These are phyloP conservation scores for Plantago elongata DNA, from an alignment of 257 asterid genomes.

Conservation along the genomic window DNA sequence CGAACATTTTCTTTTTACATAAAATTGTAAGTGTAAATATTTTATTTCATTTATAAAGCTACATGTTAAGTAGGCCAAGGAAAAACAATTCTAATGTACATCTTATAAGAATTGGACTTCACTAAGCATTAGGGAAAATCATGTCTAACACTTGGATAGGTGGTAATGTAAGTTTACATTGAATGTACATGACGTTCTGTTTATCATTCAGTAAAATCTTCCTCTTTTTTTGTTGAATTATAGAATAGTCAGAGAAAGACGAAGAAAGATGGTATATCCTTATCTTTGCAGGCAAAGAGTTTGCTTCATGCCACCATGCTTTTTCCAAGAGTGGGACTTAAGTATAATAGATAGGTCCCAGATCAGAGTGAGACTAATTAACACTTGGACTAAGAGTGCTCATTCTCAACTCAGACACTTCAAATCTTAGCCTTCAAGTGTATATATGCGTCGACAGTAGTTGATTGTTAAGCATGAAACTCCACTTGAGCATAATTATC, in stretches of 20 bases:
- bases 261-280: conserved; percentile 33
- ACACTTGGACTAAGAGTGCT: conserved; percentile 41
- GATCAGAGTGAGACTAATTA: conserved; percentile 31
- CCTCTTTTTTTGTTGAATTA: too few relatives aligned
- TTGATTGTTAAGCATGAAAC: conserved; percentile 5
- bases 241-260: conserved; percentile 10
- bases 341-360: conserved; percentile 32
- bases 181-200: too few relatives aligned
- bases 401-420: background rate
- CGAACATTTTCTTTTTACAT: too few relatives aligned
- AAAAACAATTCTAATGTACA: too few relatives aligned
- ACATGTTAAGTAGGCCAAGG: too few relatives aligned
- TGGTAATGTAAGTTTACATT: too few relatives aligned
- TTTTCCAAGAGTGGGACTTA: conserved; percentile 33
- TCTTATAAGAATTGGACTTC: too few relatives aligned
- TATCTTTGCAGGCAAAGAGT: conserved; percentile 45
- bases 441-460: background rate
- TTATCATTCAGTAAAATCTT: background rate
- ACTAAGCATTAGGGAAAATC: too few relatives aligned
- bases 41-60: too few relatives aligned
- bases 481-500: background rate
- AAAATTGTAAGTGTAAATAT: too few relatives aligned
- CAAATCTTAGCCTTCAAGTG: background rate
- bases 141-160: too few relatives aligned
- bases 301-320: conserved; percentile 28